phyloP scores from a whole-genome alignment of 768 basidiomycete genomes.

The Gelatoporia subvermispora region DNA sequence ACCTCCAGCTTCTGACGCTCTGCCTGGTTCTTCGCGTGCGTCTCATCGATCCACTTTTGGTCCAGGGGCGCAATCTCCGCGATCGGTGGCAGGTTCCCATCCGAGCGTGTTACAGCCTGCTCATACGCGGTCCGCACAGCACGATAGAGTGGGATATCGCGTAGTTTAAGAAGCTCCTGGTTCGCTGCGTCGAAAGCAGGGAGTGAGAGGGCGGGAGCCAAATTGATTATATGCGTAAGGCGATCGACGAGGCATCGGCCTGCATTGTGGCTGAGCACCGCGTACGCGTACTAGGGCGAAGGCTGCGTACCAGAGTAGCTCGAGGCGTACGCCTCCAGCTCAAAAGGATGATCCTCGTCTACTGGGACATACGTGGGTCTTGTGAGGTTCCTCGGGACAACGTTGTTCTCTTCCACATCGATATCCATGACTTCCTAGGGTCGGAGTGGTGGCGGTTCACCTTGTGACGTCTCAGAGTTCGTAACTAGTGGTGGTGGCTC shows the following conservation, averaged over 20 bases:
- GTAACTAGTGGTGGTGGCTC: no score
- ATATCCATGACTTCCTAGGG: constrained; percentile 7
- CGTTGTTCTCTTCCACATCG: constrained; percentile 8
- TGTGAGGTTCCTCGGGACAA: background rate
- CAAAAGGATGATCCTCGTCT: constrained; percentile 82
- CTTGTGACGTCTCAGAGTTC: no score
- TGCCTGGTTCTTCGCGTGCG: constrained; percentile 56
- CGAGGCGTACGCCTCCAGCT: constrained; percentile 75
- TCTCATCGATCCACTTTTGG: constrained; percentile 70
- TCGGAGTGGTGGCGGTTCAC: no score
- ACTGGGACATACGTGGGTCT: constrained; percentile 27
- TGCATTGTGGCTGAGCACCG: background rate
- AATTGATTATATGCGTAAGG: constrained; percentile 59
- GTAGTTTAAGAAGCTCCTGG: constrained; percentile 57
- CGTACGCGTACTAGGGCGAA: background rate
- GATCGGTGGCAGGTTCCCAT: constrained; percentile 39
- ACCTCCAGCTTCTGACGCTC: constrained; percentile 85
- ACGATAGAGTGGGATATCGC: constrained; percentile 62
- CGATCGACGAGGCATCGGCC: constrained; percentile 44
- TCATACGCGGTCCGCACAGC: constrained; percentile 52
- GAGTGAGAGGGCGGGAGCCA: constrained; percentile 64
- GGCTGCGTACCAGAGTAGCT: constrained; percentile 71
- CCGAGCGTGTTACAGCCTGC: constrained; percentile 25
- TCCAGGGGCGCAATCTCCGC: constrained; percentile 52
- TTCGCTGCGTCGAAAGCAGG: constrained; percentile 70